Evolutionary conservation across 1,284 basidiomycete genomes (phyloP), one percentile per base, ranked within the genome.

Genomic region (Cutaneotrichosporon curvatum): DNA sequence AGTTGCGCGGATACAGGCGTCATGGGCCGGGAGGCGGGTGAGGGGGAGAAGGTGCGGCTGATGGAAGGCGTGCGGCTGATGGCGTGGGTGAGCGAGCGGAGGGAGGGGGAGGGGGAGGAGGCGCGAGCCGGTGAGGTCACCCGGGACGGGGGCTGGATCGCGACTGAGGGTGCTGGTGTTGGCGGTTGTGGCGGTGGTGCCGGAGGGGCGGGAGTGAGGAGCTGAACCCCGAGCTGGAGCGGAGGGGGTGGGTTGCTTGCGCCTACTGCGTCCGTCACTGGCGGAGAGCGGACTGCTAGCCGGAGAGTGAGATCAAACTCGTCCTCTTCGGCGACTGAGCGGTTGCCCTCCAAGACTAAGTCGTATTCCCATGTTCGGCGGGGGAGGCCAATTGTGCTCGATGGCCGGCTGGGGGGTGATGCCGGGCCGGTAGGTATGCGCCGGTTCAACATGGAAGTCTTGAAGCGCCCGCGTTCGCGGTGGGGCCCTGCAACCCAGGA

Each of bases 401-500:
- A 18, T 11, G 45, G 48, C n/a, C 49, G 31, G 20, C 19, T 14
- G 5, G 41, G 41, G 16, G 48, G 23, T 14, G 39, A 23, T 9
- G 45, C 10, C 0, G 55, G 42, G 4, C 49, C 30, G 2, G 40
- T 23, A 1, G 63, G 56, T 4, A 63, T 56, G 22, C 68, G 57
- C 16, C 68, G 51, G 40, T 68, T 70, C 14, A 72, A 54, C 14
- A 63, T 67, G 3, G 86, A 88, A 5, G 87, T 92, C 37, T 89
- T 70, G 16, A 92, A 73, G 37, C 85, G 77, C 1, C 87, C 87
- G 16, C 82, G 84, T 69, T 89, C 85, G 9, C 85, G 85, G 37
- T 61, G 59, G 22, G 48, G 48, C 1, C 65, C 65, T 1, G 58
- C 53, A 18, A 59, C 44, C 87, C 87, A 92, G 2, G 81, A 78